Evolutionary conservation across 192 early-diverging fungal genomes (phyloP).

Genomic region (Lunasporangiospora selenospora): DNA sequence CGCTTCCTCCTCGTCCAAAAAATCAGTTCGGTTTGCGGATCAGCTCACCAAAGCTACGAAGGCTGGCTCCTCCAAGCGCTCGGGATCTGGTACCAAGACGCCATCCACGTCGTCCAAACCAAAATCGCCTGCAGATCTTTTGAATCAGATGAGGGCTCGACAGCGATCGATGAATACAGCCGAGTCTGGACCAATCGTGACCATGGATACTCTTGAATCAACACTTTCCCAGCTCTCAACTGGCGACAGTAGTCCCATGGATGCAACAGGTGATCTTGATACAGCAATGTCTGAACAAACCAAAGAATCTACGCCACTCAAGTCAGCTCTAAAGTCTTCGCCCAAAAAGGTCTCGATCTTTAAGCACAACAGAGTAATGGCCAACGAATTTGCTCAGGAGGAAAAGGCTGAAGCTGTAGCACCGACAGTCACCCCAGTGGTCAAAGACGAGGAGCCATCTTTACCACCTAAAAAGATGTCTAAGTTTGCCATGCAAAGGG

Average conservation of each 20-base stretch:
- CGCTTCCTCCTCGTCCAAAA: neutral
- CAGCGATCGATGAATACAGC: constrained; percentile 20
- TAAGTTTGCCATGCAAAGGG: constrained; percentile 27
- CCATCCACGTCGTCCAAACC: constrained; percentile 12
- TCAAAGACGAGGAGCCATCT: neutral
- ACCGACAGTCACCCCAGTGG: neutral
- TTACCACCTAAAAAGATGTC: constrained; percentile 29
- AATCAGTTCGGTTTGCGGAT: constrained; percentile 43
- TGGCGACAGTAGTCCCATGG: too few species aligned
- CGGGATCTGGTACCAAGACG: neutral
- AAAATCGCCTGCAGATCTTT: constrained; percentile 38
- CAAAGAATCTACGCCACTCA: constrained; percentile 31
- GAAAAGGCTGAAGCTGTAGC: neutral
- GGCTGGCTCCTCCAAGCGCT: neutral
- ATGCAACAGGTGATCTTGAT: neutral
- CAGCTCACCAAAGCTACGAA: constrained; percentile 21
- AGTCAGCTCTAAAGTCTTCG: constrained; percentile 23
- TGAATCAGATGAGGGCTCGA: constrained; percentile 27
- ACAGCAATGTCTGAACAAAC: constrained; percentile 17
- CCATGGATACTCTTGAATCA: constrained; percentile 28
- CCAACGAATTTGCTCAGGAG: constrained; percentile 1
- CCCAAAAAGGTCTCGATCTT: constrained; percentile 27
- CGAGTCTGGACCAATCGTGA: constrained; percentile 17
- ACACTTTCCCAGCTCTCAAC: constrained; percentile 22
- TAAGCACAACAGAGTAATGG: constrained; percentile 20